These are phyloP conservation scores for Cutaneotrichosporon cutaneum DNA, from an alignment of 1,284 basidiomycete species.

Conservation along the genomic window DNA sequence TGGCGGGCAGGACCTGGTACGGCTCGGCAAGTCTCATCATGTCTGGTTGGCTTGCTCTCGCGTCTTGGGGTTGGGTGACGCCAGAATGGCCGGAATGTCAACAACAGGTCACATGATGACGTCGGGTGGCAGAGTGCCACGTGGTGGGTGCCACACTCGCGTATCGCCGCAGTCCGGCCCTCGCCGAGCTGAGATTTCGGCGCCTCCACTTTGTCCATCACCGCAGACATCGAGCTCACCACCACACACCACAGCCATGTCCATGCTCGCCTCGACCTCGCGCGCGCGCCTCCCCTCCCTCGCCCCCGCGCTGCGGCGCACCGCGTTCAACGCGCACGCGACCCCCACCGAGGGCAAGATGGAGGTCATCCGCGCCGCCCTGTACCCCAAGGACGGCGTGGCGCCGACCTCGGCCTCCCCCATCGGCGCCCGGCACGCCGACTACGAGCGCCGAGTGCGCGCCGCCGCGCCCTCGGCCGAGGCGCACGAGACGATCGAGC, in stretches of 20 bases:
- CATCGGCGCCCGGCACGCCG: constrained; percentile 74
- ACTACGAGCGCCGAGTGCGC: constrained; percentile 67
- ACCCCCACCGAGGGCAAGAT: constrained; percentile 61
- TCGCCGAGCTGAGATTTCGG: not conserved
- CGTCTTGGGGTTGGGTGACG: no score
- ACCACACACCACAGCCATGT: constrained; percentile 6
- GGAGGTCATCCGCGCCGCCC: constrained; percentile 69
- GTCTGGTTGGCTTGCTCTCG: no score
- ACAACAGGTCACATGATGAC: not conserved
- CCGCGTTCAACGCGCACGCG: constrained; percentile 8
- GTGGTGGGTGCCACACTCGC: not conserved
- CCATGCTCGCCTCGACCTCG: constrained; percentile 15
- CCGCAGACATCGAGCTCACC: not conserved
- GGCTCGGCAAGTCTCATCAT: not conserved
- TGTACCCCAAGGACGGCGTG: constrained; percentile 71
- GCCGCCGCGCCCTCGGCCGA: constrained; percentile 76
- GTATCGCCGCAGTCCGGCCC: not conserved
- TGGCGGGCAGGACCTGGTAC: not conserved
- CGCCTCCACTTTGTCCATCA: not conserved
- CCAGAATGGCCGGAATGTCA: not conserved
- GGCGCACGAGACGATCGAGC: constrained; percentile 89
- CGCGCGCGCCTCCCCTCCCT: constrained; percentile 5
- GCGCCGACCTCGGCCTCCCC: constrained; percentile 57
- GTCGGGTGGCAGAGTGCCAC: not conserved
- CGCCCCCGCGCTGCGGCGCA: constrained; percentile 2